Conservation (phyloP, 352 stramenopile species). For the Achlya hypogyna region DNA sequence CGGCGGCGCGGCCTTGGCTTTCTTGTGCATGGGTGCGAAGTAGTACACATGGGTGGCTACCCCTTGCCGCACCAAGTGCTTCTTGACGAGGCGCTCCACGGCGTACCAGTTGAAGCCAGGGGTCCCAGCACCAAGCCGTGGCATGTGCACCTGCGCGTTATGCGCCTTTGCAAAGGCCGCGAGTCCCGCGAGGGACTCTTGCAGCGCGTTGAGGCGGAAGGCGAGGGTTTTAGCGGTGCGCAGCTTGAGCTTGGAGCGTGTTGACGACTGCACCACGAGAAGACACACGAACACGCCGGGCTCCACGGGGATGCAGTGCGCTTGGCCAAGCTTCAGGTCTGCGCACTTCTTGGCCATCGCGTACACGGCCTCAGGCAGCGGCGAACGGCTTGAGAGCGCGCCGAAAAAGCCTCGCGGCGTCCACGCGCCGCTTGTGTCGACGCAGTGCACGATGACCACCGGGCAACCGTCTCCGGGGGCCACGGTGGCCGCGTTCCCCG, state of each 20-base stretch:
- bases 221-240: constrained; percentile 41
- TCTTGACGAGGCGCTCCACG: constrained; percentile 60
- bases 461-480: constrained; percentile 13
- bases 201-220: constrained; percentile 55
- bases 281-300: constrained; percentile 48
- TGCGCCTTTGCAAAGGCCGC: constrained; percentile 29
- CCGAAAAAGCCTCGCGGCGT: constrained; percentile 66
- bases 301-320: constrained; percentile 44
- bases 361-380: constrained; percentile 49
- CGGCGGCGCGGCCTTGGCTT: background rate
- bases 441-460: constrained; percentile 60
- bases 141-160: constrained; percentile 55
- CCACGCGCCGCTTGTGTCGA: constrained; percentile 67
- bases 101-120: constrained; percentile 77
- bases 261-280: constrained; percentile 48
- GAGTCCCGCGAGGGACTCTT: constrained; percentile 36
- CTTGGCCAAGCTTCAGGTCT: constrained; percentile 64
- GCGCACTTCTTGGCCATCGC: constrained; percentile 39
- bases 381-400: constrained; percentile 40
- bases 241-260: constrained; percentile 30
- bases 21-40: constrained; percentile 23
- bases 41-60: constrained; percentile 65
- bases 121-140: constrained; percentile 66
- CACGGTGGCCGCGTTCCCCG: constrained; percentile 36
- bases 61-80: constrained; percentile 42